phyloP scores from a whole-genome alignment of 2,329 filamentous ascomycete species.

The Diaporthe velutina region DNA sequence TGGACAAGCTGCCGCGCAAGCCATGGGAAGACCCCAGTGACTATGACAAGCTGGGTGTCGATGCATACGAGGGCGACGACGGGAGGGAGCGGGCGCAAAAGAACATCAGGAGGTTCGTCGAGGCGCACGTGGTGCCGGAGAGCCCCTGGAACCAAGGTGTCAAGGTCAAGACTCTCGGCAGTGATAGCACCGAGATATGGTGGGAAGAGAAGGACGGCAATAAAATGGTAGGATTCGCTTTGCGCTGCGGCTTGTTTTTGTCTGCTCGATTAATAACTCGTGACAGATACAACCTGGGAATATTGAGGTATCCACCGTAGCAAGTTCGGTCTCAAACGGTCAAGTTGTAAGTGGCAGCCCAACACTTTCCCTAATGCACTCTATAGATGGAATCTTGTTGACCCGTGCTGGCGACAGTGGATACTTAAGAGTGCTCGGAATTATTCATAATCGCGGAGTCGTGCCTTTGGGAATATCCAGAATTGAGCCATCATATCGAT shows the following conservation, averaged over 20 bases:
- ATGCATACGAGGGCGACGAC: slow-evolving; percentile 81
- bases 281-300: slow-evolving; percentile 80
- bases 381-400: slow-evolving; percentile 27
- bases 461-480: not conserved
- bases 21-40: slow-evolving; percentile 87
- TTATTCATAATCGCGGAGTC: slow-evolving; percentile 48
- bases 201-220: slow-evolving; percentile 82
- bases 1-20: slow-evolving; percentile 84
- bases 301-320: slow-evolving; percentile 81
- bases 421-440: slow-evolving; percentile 69
- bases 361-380: not conserved
- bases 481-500: not conserved
- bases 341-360: slow-evolving; percentile 71
- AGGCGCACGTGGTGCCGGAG: slow-evolving; percentile 82
- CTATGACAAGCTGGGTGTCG: slow-evolving; percentile 74
- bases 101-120: slow-evolving; percentile 86
- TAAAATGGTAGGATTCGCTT: slow-evolving; percentile 67
- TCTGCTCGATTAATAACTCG: slow-evolving; percentile 3
- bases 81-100: slow-evolving; percentile 81
- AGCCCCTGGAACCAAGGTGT: slow-evolving; percentile 80
- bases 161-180: slow-evolving; percentile 76
- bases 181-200: slow-evolving; percentile 75
- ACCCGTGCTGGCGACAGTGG: slow-evolving; percentile 63
- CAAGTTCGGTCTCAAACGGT: slow-evolving; percentile 85
- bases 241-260: not conserved